Evolutionary conservation across 169 alveolate genomes (phyloP).

Genomic region (Babesia ovis): DNA sequence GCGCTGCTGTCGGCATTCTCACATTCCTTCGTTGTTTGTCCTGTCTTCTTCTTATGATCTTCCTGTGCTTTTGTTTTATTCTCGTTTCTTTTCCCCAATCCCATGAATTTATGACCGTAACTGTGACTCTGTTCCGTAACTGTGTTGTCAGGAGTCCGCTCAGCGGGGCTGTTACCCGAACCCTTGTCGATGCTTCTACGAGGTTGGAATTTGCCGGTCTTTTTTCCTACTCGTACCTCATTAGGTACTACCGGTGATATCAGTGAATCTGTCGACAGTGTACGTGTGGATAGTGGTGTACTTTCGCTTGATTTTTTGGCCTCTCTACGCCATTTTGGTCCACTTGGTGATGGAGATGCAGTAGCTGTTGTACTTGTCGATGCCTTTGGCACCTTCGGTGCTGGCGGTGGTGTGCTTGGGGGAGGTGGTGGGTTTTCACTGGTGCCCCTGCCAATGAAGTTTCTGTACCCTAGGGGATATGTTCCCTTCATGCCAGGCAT

Average conservation of each 20-base stretch:
- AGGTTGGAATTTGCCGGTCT: background rate
- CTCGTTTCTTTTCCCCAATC: too few species aligned
- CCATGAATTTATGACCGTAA: too few species aligned
- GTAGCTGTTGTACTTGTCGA: background rate
- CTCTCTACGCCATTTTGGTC: background rate
- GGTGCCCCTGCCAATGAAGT: slow-evolving; percentile 61
- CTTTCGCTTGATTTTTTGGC: background rate
- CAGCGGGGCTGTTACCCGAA: too few species aligned
- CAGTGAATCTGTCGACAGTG: too few species aligned
- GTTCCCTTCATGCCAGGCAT: slow-evolving; percentile 70
- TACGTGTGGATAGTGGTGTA: background rate
- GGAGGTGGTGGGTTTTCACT: slow-evolving; percentile 60
- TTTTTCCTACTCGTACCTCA: too few species aligned
- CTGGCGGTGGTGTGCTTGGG: slow-evolving; percentile 26
- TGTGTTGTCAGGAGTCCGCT: too few species aligned
- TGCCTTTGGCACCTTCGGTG: background rate
- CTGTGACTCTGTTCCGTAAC: too few species aligned
- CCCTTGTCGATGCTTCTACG: background rate
- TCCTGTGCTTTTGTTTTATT: too few species aligned
- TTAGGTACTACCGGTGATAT: too few species aligned
- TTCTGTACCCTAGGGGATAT: slow-evolving; percentile 60
- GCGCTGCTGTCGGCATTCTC: background rate
- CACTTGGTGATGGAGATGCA: too few species aligned
- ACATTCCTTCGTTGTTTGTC: background rate
- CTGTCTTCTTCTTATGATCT: too few species aligned